Conservation (phyloP, 1,139 yeast genomes). For the Suhomyces kunorum region DNA sequence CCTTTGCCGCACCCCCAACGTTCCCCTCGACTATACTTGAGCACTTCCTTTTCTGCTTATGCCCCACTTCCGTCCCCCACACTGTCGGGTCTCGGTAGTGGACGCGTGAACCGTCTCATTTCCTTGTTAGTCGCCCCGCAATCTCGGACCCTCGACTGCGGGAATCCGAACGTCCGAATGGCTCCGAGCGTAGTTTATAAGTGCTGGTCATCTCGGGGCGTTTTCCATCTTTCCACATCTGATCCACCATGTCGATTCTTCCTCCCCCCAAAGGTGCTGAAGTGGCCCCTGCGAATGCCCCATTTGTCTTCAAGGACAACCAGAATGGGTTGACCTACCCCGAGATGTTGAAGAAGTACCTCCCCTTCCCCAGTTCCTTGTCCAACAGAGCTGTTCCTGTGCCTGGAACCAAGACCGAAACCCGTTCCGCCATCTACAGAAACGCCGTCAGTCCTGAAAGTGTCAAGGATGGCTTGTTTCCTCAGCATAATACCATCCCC, state of each 20-base stretch:
- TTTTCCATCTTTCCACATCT: neutral
- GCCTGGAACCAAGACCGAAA: slow-evolving; percentile 32
- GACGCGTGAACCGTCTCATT: no score
- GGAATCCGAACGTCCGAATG: no score
- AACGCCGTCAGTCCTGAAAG: slow-evolving; percentile 27
- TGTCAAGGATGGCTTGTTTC: slow-evolving; percentile 24
- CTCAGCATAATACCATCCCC: slow-evolving; percentile 21
- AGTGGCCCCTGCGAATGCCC: slow-evolving; percentile 23
- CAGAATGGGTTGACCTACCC: slow-evolving; percentile 13
- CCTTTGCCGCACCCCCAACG: no score
- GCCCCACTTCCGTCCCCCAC: no score
- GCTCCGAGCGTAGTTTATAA: no score
- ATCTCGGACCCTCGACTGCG: no score
- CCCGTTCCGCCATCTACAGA: slow-evolving; percentile 37
- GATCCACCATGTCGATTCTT: slow-evolving; percentile 22
- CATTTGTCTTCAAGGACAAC: slow-evolving; percentile 21
- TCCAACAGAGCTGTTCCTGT: slow-evolving; percentile 25
- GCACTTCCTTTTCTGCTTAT: no score
- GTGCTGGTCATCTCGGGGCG: neutral
- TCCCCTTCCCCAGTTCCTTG: slow-evolving; percentile 28
- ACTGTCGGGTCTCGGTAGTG: no score
- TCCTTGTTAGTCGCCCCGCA: no score
- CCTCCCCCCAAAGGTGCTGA: slow-evolving; percentile 4
- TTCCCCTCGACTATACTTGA: no score
- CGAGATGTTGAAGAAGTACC: slow-evolving; percentile 18